Percentiles rank a stretch among this genome's conserved stretches.
These are phyloP conservation scores for Phaeosphaeria sp. DNA, from an alignment of 2,329 filamentous ascomycete species.

Conservation along the genomic window DNA sequence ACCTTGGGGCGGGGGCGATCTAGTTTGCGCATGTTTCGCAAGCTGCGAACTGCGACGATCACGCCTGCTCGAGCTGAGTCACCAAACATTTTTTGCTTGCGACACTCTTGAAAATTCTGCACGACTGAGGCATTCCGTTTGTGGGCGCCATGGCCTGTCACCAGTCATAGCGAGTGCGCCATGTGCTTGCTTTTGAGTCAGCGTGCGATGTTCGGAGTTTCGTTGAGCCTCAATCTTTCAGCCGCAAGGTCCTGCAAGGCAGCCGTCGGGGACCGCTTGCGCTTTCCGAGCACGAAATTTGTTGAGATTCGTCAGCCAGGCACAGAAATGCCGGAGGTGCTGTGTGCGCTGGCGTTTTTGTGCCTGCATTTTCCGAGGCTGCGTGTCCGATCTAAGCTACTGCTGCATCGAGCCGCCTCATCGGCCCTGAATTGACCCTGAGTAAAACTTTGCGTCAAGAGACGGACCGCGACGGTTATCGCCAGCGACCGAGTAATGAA, in stretches of 20 bases:
- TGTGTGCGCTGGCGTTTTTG: constrained; percentile 8
- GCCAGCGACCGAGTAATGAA: neutral
- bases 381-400: constrained; percentile 6
- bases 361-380: constrained; percentile 6
- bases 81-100: neutral
- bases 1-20: neutral
- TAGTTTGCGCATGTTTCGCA: neutral
- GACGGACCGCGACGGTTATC: constrained; percentile 10
- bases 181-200: neutral
- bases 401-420: constrained; percentile 1
- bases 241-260: constrained; percentile 5
- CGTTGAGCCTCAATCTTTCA: constrained; percentile 15
- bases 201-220: constrained; percentile 4
- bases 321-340: neutral
- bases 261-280: constrained; percentile 17
- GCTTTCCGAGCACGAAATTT: constrained; percentile 12
- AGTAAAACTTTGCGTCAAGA: constrained; percentile 1
- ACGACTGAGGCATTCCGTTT: neutral
- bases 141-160: neutral
- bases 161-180: neutral
- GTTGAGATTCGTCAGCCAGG: neutral
- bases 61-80: neutral
- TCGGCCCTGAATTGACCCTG: constrained; percentile 7
- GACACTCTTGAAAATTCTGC: neutral
- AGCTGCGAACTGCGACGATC: neutral